Percentiles rank a stretch among this genome's conserved stretches.
These are phyloP conservation scores for Bipolaris oryzae DNA, from an alignment of 2,329 filamentous ascomycete genomes.

Conservation along the genomic window DNA sequence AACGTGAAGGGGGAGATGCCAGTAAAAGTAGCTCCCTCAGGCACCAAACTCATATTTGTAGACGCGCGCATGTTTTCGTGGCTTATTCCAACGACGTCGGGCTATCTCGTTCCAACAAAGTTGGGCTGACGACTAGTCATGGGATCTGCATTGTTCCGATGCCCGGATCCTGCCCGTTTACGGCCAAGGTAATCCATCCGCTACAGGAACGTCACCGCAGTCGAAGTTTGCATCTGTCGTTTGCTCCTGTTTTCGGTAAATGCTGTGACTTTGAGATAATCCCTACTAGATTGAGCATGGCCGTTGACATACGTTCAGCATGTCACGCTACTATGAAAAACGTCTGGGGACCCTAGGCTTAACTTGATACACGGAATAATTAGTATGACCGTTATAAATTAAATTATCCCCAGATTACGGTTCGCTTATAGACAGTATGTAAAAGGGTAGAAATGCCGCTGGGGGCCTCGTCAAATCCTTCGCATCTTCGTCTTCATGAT, in stretches of 20 bases:
- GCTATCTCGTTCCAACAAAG: slow-evolving; percentile 22
- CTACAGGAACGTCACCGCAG: background rate
- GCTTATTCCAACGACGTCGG: slow-evolving; percentile 27
- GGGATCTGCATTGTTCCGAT: slow-evolving; percentile 38
- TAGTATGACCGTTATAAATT: background rate
- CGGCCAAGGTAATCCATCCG: slow-evolving; percentile 10
- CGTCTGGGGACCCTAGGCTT: background rate
- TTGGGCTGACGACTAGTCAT: slow-evolving; percentile 15
- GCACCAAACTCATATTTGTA: background rate
- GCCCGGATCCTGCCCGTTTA: slow-evolving; percentile 23
- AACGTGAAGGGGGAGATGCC: background rate
- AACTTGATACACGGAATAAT: background rate
- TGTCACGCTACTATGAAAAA: background rate
- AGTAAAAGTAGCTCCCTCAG: too few relatives aligned
- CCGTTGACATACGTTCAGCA: background rate
- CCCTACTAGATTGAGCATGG: background rate
- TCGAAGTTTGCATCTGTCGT: background rate
- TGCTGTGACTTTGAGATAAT: background rate
- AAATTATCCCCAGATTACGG: too few relatives aligned
- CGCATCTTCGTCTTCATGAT: background rate
- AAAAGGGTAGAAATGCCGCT: background rate
- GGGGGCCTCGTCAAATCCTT: background rate
- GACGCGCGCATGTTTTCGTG: slow-evolving; percentile 6
- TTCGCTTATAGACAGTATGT: background rate
- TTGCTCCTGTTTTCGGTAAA: background rate